Conservation (phyloP, 2,329 filamentous ascomycete genomes). For the Penicillium aurantiogriseum region DNA sequence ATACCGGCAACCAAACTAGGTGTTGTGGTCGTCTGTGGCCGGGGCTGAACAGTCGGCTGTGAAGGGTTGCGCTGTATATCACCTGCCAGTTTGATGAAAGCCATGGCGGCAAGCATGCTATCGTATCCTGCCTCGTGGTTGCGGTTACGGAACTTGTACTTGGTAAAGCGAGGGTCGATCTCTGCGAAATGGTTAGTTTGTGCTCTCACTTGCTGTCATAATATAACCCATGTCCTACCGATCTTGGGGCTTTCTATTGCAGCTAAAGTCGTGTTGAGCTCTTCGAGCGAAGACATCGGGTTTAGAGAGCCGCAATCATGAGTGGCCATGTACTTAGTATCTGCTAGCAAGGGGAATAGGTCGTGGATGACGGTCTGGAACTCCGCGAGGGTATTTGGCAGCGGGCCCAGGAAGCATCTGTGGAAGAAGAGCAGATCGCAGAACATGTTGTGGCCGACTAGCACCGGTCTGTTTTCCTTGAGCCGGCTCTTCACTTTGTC, state of each 20-base stretch:
- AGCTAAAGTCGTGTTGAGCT: conserved; percentile 29
- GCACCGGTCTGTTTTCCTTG: conserved; percentile 47
- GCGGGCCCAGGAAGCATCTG: conserved; percentile 56
- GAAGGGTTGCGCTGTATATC: conserved; percentile 41
- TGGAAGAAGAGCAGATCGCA: conserved; percentile 63
- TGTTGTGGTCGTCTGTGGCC: background rate
- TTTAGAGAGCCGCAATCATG: conserved; percentile 54
- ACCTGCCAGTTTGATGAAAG: conserved; percentile 56
- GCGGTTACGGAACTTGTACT: conserved; percentile 28
- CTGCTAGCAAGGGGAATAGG: conserved; percentile 58
- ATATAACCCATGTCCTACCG: conserved; percentile 22
- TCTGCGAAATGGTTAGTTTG: conserved; percentile 27
- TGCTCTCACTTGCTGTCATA: background rate
- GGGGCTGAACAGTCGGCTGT: background rate
- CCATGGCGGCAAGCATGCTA: conserved; percentile 59
- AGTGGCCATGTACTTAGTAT: conserved; percentile 64
- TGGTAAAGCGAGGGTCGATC: conserved; percentile 31
- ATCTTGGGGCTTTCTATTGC: conserved; percentile 30
- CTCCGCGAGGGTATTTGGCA: conserved; percentile 56
- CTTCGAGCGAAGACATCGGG: conserved; percentile 39
- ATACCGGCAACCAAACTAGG: background rate
- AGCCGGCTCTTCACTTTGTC: conserved; percentile 42
- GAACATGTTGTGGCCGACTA: conserved; percentile 65
- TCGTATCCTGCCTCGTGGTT: conserved; percentile 63
- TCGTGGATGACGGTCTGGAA: conserved; percentile 53